Conservation (phyloP, 2,329 filamentous ascomycete genomes). For the Neophaeococcomyces mojaviensis region DNA sequence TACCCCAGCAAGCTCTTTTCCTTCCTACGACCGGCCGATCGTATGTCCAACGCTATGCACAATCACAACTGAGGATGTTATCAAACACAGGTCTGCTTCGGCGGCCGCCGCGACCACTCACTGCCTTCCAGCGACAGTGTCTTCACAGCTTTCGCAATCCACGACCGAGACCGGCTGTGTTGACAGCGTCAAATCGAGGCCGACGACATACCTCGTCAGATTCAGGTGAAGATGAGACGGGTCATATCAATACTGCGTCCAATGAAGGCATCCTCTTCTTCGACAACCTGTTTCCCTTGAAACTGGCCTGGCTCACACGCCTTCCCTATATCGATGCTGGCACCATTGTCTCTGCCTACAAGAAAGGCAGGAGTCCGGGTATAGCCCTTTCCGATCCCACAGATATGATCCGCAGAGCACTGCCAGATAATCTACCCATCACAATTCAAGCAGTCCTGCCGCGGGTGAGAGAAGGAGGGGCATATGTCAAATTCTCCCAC, state of each 20-base stretch:
- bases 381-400: slow-evolving; percentile 50
- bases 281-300: slow-evolving; percentile 82
- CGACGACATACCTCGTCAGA: slow-evolving; percentile 8
- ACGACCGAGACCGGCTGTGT: slow-evolving; percentile 9
- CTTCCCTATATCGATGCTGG: slow-evolving; percentile 43
- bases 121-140: slow-evolving; percentile 3
- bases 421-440: slow-evolving; percentile 55
- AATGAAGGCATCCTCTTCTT: slow-evolving; percentile 85
- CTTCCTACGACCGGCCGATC: no score
- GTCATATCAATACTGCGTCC: slow-evolving; percentile 68
- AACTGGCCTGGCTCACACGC: slow-evolving; percentile 56
- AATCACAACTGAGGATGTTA: background rate
- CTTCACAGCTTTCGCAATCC: slow-evolving; percentile 13
- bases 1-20: no score
- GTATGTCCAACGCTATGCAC: background rate
- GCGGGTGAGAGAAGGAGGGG: slow-evolving; percentile 81
- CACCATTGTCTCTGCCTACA: slow-evolving; percentile 16
- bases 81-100: background rate
- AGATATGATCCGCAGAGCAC: slow-evolving; percentile 51
- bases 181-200: slow-evolving; percentile 4
- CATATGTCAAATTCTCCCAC: slow-evolving; percentile 77
- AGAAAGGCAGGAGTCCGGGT: slow-evolving; percentile 40
- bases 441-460: slow-evolving; percentile 76
- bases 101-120: background rate
- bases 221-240: slow-evolving; percentile 37